Evolutionary conservation across 2,329 filamentous ascomycete genomes (phyloP).

Genomic region (Huntiella omanensis): DNA sequence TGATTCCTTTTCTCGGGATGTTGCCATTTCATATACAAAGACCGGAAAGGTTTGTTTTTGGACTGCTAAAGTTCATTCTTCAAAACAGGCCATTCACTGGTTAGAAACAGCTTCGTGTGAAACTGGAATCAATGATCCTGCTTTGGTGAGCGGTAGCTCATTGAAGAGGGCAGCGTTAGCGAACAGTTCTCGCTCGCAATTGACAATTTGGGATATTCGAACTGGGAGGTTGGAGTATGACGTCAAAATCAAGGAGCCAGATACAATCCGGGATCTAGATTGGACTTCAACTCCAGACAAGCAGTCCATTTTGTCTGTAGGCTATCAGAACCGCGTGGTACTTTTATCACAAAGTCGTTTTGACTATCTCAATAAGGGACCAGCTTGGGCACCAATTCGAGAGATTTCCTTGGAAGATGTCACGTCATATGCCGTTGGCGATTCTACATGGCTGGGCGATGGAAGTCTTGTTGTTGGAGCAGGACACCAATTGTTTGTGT

Average conservation of each 20-base stretch:
- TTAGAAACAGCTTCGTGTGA: conserved; percentile 64
- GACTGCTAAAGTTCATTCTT: conserved; percentile 55
- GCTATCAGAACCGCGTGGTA: conserved; percentile 70
- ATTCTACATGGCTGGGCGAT: conserved; percentile 76
- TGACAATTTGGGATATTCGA: conserved; percentile 84
- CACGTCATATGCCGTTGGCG: conserved; percentile 78
- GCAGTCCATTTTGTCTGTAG: conserved; percentile 80
- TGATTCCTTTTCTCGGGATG: conserved; percentile 69
- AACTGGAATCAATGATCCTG: conserved; percentile 53
- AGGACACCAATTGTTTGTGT: conserved; percentile 78
- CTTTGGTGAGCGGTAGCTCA: conserved; percentile 67
- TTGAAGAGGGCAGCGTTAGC: conserved; percentile 76
- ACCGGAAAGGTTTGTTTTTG: conserved; percentile 63
- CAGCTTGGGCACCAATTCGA: conserved; percentile 73
- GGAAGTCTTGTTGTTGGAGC: conserved; percentile 75
- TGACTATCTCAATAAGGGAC: conserved; percentile 72
- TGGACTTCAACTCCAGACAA: conserved; percentile 86
- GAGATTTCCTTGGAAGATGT: conserved; percentile 66
- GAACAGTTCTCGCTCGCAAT: conserved; percentile 48
- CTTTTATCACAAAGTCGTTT: conserved; percentile 77
- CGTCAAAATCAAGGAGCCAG: conserved; percentile 51
- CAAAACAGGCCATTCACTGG: conserved; percentile 52
- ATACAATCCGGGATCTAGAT: conserved; percentile 69
- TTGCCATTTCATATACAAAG: conserved; percentile 68
- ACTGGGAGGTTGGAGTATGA: conserved; percentile 67